Conservation (phyloP, 805 yeast genomes). For the Wickerhamomyces tratensis region DNA sequence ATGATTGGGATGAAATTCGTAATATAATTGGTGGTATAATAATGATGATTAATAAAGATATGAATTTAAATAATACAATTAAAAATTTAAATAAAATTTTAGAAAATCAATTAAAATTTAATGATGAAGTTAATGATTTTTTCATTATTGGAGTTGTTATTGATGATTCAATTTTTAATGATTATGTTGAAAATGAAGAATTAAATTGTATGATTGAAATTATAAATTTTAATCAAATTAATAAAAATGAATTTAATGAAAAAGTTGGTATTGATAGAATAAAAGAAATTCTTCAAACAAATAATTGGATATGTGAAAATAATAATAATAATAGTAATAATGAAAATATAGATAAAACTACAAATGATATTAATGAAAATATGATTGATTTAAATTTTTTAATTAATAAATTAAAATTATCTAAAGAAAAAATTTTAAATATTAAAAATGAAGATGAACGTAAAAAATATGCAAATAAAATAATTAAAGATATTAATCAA, state of each 20-base stretch:
- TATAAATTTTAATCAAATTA: slow-evolving; percentile 22
- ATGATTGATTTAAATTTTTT: slow-evolving; percentile 1
- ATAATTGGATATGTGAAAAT: slow-evolving; percentile 32
- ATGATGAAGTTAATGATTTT: background rate
- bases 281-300: slow-evolving; percentile 35
- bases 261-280: slow-evolving; percentile 32
- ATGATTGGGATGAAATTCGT: slow-evolving; percentile 30
- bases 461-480: background rate
- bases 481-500: slow-evolving; percentile 4
- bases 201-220: slow-evolving; percentile 34
- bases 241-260: slow-evolving; percentile 33
- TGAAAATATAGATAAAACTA: background rate
- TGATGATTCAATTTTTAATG: slow-evolving; percentile 19
- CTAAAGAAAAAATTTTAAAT: background rate
- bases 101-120: background rate
- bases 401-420: background rate
- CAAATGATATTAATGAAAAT: background rate
- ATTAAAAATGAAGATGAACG: background rate
- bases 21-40: slow-evolving; percentile 36
- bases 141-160: slow-evolving; percentile 15
- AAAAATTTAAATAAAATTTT: slow-evolving; percentile 11
- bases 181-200: slow-evolving; percentile 12
- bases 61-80: slow-evolving; percentile 7
- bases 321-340: background rate
- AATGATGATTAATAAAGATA: slow-evolving; percentile 20